Evolutionary conservation across 306 rosid genomes (phyloP).

Genomic region (Quercus cerris): DNA sequence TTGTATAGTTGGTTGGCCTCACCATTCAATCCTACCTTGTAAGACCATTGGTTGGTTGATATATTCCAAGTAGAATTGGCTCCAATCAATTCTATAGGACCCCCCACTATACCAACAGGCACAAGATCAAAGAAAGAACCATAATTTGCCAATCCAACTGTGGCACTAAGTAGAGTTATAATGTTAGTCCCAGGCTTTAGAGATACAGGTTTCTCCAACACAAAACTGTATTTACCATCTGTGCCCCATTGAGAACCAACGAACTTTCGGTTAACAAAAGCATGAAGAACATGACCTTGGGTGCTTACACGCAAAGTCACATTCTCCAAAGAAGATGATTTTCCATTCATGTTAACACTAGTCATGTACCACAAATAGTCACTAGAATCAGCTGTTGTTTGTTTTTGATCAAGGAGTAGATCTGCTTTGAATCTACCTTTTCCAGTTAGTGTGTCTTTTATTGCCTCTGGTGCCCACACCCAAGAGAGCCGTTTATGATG

Average conservation of each 20-base stretch:
- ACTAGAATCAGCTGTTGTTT: conserved; percentile 32
- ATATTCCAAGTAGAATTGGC: conserved; percentile 46
- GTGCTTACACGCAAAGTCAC: not conserved
- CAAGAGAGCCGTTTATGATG: conserved; percentile 15
- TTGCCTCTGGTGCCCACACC: conserved; percentile 42
- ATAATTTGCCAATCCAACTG: conserved; percentile 47
- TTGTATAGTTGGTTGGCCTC: not conserved
- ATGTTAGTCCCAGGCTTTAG: conserved; percentile 36
- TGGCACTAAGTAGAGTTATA: conserved; percentile 49
- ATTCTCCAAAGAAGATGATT: not conserved
- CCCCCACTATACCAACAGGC: conserved; percentile 35
- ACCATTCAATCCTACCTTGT: conserved; percentile 27
- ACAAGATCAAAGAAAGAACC: conserved; percentile 36
- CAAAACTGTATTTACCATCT: conserved; percentile 22
- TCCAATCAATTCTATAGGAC: conserved; percentile 32
- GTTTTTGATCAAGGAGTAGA: conserved; percentile 43
- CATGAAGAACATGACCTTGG: conserved; percentile 37
- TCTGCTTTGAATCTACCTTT: conserved; percentile 1
- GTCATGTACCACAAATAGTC: conserved; percentile 68
- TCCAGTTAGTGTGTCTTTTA: conserved; percentile 25
- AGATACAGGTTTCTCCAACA: conserved; percentile 30
- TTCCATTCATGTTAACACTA: conserved; percentile 7
- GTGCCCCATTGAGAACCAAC: conserved; percentile 48
- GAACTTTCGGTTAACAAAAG: conserved; percentile 42
- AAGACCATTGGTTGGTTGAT: conserved; percentile 39